Conservation (phyloP, 257 asterid genomes). For the Rehmannia glutinosa region DNA sequence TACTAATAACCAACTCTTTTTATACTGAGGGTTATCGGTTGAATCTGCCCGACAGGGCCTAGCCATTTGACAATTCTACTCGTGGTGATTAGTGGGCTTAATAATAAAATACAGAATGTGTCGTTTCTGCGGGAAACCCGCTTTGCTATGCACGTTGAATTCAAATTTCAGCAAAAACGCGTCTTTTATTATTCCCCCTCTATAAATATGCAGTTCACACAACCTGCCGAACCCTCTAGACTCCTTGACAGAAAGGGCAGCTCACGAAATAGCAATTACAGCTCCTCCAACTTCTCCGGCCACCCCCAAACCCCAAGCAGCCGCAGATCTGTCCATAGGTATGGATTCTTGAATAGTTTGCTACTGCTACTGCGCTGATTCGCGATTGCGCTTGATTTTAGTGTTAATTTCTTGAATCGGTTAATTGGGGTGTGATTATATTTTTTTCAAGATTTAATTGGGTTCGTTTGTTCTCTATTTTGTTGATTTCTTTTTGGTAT, state of each 20-base stretch:
- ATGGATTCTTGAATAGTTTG: not conserved
- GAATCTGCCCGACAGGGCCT: no score
- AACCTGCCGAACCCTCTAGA: conserved; percentile 6
- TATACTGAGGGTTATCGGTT: no score
- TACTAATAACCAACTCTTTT: no score
- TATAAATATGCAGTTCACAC: not conserved
- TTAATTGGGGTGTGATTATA: not conserved
- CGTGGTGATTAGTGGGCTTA: not conserved
- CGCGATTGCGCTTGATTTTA: conserved; percentile 1
- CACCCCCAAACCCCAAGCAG: not conserved
- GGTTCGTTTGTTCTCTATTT: not conserved
- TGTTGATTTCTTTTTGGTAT: not conserved
- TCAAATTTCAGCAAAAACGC: conserved; percentile 10
- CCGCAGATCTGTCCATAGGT: conserved; percentile 29
- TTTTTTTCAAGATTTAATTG: not conserved
- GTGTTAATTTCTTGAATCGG: not conserved
- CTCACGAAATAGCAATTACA: conserved; percentile 10
- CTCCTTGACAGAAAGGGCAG: not conserved
- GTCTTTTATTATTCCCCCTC: conserved; percentile 1
- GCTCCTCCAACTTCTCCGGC: not conserved
- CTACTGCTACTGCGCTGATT: not conserved
- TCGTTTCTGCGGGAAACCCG: not conserved
- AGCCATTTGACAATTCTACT: no score
- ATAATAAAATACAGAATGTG: not conserved
- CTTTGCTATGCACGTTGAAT: conserved; percentile 12